phyloP scores from a whole-genome alignment of 106 monocot species.

The Gastrodia elata region DNA sequence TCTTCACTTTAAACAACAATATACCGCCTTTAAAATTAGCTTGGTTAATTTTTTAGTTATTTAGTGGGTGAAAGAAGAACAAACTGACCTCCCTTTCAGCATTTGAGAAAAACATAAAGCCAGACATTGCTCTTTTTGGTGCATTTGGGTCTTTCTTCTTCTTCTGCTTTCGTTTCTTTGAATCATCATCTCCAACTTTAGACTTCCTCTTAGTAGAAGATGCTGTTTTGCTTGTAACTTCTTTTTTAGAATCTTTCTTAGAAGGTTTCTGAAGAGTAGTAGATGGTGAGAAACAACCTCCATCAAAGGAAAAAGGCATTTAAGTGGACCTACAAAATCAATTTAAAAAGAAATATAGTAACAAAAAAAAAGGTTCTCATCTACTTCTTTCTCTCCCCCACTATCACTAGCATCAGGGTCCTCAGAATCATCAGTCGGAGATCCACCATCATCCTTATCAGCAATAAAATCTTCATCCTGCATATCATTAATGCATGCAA shows the following conservation, averaged over 20 bases:
- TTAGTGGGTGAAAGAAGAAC: no score
- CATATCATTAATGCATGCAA: not conserved
- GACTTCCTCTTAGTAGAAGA: slow-evolving; percentile 49
- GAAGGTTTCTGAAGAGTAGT: slow-evolving; percentile 45
- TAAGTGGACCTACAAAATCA: not conserved
- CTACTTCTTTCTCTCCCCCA: slow-evolving; percentile 69
- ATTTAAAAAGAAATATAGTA: not conserved
- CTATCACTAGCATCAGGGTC: slow-evolving; percentile 86
- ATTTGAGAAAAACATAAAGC: slow-evolving; percentile 96
- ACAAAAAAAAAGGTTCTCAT: not conserved
- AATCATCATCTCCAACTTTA: slow-evolving; percentile 70
- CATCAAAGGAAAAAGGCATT: not conserved
- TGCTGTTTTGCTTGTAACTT: slow-evolving; percentile 45
- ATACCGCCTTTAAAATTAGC: no score
- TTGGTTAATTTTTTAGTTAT: no score
- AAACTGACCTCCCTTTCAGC: slow-evolving; percentile 78
- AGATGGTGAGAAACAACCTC: not conserved
- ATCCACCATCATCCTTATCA: slow-evolving; percentile 95
- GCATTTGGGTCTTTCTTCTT: slow-evolving; percentile 98
- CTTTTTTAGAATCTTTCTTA: slow-evolving; percentile 57
- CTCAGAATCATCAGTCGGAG: slow-evolving; percentile 92
- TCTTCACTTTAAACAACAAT: no score
- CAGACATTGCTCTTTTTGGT: slow-evolving; percentile 93
- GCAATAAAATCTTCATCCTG: slow-evolving; percentile 99
- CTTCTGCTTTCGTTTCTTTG: slow-evolving; percentile 68